A percentile compares a stretch with the other conserved stretches of the same genome.
phyloP scores from a whole-genome alignment of 768 basidiomycete species.

The Omphalotus guepiniiformis region DNA sequence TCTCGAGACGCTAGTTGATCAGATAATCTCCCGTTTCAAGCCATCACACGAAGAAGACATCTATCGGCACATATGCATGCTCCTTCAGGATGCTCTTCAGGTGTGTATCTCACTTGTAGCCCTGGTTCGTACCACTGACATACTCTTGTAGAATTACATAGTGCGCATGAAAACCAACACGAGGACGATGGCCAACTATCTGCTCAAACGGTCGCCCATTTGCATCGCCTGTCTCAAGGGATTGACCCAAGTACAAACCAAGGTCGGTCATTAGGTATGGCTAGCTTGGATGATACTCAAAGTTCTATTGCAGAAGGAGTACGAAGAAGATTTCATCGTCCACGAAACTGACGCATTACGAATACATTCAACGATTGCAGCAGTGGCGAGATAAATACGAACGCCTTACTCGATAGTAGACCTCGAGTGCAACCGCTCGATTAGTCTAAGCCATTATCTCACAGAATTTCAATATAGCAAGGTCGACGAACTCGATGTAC shows the following conservation, averaged over 20 bases:
- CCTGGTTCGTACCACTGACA: neutral
- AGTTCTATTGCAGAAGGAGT: conserved; percentile 60
- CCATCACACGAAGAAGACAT: conserved; percentile 88
- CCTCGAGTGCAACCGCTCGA: conserved; percentile 85
- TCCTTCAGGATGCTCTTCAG: conserved; percentile 83
- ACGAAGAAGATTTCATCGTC: conserved; percentile 88
- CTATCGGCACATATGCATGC: conserved; percentile 83
- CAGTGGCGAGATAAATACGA: conserved; percentile 93
- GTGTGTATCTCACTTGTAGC: conserved; percentile 35
- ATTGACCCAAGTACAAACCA: conserved; percentile 46
- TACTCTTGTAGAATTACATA: conserved; percentile 53
- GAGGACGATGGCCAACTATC: conserved; percentile 68
- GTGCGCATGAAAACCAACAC: conserved; percentile 55
- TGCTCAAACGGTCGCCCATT: conserved; percentile 48
- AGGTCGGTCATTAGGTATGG: conserved; percentile 43
- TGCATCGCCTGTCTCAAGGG: conserved; percentile 58
- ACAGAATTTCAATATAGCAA: conserved; percentile 98
- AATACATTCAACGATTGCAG: conserved; percentile 88
- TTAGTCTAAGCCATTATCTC: conserved; percentile 82
- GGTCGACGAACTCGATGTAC: conserved; percentile 96
- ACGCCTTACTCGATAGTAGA: conserved; percentile 69
- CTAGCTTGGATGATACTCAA: conserved; percentile 2
- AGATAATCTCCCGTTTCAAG: conserved; percentile 87
- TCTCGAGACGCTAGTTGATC: conserved; percentile 96
- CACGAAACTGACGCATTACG: conserved; percentile 72